Conservation (phyloP, 2,329 filamentous ascomycete species). For the Simplicillium sp. region DNA sequence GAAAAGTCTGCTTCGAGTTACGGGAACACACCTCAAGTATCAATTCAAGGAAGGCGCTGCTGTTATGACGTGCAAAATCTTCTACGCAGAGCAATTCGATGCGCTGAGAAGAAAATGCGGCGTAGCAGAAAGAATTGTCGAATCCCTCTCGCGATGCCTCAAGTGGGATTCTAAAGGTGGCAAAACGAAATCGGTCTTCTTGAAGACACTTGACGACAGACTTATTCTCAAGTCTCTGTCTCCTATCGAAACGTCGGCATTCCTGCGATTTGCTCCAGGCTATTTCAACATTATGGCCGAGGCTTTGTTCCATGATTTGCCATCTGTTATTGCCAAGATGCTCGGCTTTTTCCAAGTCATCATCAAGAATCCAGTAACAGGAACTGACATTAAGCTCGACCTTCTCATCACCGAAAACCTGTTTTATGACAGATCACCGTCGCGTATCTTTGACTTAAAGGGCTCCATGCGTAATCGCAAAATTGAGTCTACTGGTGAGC, state of each 20-base stretch:
- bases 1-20: conserved; percentile 71
- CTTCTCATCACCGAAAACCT: conserved; percentile 94
- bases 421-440: conserved; percentile 89
- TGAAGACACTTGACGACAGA: conserved; percentile 92
- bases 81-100: conserved; percentile 97
- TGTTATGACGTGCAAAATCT: conserved; percentile 95
- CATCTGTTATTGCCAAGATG: conserved; percentile 98
- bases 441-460: conserved; percentile 89
- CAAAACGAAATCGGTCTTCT: conserved; percentile 93
- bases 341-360: conserved; percentile 95
- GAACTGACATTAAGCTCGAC: conserved; percentile 89
- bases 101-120: conserved; percentile 88
- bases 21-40: conserved; percentile 90
- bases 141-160: conserved; percentile 86
- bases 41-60: conserved; percentile 92
- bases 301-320: conserved; percentile 87
- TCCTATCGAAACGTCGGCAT: conserved; percentile 84
- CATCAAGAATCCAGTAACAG: conserved; percentile 89
- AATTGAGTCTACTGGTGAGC: conserved; percentile 89
- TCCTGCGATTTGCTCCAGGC: conserved; percentile 88
- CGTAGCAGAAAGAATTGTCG: conserved; percentile 85
- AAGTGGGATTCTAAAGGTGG: conserved; percentile 98
- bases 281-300: conserved; percentile 98
- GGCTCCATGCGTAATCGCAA: conserved; percentile 98
- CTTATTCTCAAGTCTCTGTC: conserved; percentile 89